Evolutionary conservation across 163 green algal species (phyloP), one percentile per base, ranked within the genome.

Genomic region (Chlorella variabilis): DNA sequence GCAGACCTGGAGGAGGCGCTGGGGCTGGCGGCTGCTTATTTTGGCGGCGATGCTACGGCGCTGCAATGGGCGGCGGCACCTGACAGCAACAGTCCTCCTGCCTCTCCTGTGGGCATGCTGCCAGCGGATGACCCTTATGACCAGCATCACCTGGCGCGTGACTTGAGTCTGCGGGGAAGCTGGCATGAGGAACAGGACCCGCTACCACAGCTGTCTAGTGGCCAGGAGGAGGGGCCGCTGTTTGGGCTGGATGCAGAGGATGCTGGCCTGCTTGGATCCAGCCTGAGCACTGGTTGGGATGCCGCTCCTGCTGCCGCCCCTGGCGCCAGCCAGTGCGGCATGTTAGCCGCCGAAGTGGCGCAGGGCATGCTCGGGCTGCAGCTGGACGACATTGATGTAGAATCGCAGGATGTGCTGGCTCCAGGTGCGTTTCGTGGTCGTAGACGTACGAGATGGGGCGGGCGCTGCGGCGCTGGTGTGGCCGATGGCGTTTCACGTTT

Each of bases 1-100:
- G 54, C 38, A 9, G 73, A 80, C 0, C 73, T 80, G 56, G 56
- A 80, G 38, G 34, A 80, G 38, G 73, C 73, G 0, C 73, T 80
- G 9, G 38, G 56, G 36, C 27, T 80, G 73, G 73, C 73, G 27
- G 56, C 56, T 2, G 73, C 73, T 33, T 80, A 42, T 21, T 80
- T 80, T 70, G 56, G 23, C 3, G 73, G 73, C 5, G 56, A 80
- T 18, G 17, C 41, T 2, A 29, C 36, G 6, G 73, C 34, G 17
- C 54, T 59, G 36, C 4, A 31, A 20, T 80, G 73, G 73, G 73
- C 56, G 56, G 34, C 23, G 23, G 34, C 2, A 8, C 11, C 9
- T 15, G 62, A 70, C 63, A 34, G 20, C 36, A 23, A 15, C 15
- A 7, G 5, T 29, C 21, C 39, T 25, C 66, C 66, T 31, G 66